A percentile compares a stretch with the other conserved stretches of the same genome.
Conservation (phyloP, 2,329 filamentous ascomycete genomes). For the Colletotrichum somersetense region DNA sequence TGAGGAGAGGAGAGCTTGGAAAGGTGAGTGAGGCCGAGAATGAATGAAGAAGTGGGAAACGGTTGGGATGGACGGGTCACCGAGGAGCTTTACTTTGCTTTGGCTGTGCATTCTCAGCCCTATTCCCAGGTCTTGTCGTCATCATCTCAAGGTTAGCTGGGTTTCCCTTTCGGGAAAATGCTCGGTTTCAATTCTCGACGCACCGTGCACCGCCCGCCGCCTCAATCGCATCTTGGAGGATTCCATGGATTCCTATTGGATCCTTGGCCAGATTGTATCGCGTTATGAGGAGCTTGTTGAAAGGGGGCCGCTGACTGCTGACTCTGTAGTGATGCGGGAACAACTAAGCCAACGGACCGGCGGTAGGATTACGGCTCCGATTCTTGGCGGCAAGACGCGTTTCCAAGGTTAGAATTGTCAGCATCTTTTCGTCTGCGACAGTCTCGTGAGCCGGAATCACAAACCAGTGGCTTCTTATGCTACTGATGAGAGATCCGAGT, state of each 20-base stretch:
- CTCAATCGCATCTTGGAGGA: conserved; percentile 4
- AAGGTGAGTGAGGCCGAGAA: conserved; percentile 11
- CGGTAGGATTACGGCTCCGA: conserved; percentile 10
- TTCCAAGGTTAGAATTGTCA: background rate
- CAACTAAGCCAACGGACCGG: conserved; percentile 1
- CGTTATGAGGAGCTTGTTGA: background rate
- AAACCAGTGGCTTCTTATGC: background rate
- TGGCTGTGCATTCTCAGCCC: conserved; percentile 23
- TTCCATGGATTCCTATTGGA: background rate
- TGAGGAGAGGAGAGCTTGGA: background rate
- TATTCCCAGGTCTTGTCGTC: conserved; percentile 26
- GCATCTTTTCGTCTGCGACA: background rate
- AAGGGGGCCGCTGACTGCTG: background rate
- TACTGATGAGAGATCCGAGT: background rate
- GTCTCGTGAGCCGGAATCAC: background rate
- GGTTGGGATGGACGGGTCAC: conserved; percentile 33
- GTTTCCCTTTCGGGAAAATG: conserved; percentile 24
- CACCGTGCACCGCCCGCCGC: conserved; percentile 6
- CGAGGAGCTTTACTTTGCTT: conserved; percentile 16
- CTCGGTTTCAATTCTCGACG: conserved; percentile 21
- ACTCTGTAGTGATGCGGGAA: background rate
- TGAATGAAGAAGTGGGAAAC: conserved; percentile 27
- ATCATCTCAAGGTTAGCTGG: conserved; percentile 18
- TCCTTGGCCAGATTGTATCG: background rate
- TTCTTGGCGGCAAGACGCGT: background rate